A percentile compares a stretch with the other conserved stretches of the same genome.
These are phyloP conservation scores for Citropsis articulata DNA, from an alignment of 345 rosid species.

Conservation along the genomic window DNA sequence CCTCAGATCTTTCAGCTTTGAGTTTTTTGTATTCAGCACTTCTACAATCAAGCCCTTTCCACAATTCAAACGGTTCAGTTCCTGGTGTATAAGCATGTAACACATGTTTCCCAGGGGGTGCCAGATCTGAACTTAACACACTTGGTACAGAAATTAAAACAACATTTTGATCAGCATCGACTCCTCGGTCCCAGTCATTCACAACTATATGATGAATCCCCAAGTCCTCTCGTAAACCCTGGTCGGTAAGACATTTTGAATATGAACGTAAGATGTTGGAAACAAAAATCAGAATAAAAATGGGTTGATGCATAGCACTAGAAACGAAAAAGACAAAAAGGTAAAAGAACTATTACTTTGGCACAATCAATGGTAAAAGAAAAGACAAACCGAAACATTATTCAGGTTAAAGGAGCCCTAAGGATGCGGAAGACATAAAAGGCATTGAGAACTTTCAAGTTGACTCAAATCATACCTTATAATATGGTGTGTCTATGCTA, in stretches of 20 bases:
- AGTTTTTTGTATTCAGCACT: constrained; percentile 72
- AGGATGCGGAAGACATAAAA: background rate
- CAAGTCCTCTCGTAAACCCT: constrained; percentile 70
- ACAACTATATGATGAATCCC: constrained; percentile 94
- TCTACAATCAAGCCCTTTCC: constrained; percentile 81
- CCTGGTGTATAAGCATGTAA: constrained; percentile 87
- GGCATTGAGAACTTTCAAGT: no score
- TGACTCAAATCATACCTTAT: background rate
- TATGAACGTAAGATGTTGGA: background rate
- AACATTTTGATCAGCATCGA: constrained; percentile 62
- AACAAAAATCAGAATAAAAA: background rate
- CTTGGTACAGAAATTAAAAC: constrained; percentile 85
- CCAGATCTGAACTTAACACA: constrained; percentile 71
- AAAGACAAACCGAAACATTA: background rate
- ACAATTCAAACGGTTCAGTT: constrained; percentile 73
- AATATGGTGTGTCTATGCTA: background rate
- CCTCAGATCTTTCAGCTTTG: constrained; percentile 88
- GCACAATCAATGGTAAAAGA: background rate
- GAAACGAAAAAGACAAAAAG: background rate
- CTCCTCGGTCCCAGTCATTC: constrained; percentile 79
- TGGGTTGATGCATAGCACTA: background rate
- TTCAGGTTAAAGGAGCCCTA: background rate
- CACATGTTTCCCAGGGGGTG: constrained; percentile 84
- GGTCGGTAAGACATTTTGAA: constrained; percentile 9
- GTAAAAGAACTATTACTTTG: background rate